Evolutionary conservation across 169 alveolate genomes (phyloP).

Genomic region (Cytauxzoon felis): DNA sequence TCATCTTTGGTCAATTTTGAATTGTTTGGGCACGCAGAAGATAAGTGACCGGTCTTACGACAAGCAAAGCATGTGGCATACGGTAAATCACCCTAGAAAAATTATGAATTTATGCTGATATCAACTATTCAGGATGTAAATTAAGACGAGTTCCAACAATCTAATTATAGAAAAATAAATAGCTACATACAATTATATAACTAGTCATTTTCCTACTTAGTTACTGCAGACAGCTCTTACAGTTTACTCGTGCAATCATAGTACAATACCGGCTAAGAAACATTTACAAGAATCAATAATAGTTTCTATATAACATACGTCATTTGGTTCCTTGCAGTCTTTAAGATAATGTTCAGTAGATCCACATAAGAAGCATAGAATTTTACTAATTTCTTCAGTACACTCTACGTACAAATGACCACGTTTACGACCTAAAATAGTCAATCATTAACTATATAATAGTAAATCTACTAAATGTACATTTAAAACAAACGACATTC

Average conservation of each 20-base stretch:
- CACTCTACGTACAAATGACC: constrained; percentile 56
- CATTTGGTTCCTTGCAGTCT: constrained; percentile 32
- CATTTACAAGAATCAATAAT: too few relatives aligned
- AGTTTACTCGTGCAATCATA: too few relatives aligned
- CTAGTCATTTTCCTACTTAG: too few relatives aligned
- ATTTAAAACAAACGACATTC: constrained; percentile 35
- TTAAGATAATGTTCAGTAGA: constrained; percentile 52
- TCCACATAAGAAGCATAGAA: constrained; percentile 68
- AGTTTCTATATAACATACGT: constrained; percentile 15
- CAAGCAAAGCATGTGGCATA: constrained; percentile 66
- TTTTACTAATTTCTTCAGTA: neutral
- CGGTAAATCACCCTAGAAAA: constrained; percentile 31
- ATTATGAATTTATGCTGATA: too few relatives aligned
- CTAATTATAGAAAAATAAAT: too few relatives aligned
- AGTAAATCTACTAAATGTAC: constrained; percentile 4
- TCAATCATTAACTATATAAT: neutral
- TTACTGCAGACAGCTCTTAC: too few relatives aligned
- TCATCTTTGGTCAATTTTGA: constrained; percentile 65
- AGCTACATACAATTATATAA: too few relatives aligned
- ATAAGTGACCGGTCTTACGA: constrained; percentile 61
- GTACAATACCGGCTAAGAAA: too few relatives aligned
- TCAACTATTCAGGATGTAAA: too few relatives aligned
- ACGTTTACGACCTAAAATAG: constrained; percentile 37
- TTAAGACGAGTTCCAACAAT: too few relatives aligned
- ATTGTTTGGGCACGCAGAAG: constrained; percentile 66